These are phyloP conservation scores for Przewalskia tangutica DNA, from an alignment of 257 asterid genomes.

Conservation along the genomic window DNA sequence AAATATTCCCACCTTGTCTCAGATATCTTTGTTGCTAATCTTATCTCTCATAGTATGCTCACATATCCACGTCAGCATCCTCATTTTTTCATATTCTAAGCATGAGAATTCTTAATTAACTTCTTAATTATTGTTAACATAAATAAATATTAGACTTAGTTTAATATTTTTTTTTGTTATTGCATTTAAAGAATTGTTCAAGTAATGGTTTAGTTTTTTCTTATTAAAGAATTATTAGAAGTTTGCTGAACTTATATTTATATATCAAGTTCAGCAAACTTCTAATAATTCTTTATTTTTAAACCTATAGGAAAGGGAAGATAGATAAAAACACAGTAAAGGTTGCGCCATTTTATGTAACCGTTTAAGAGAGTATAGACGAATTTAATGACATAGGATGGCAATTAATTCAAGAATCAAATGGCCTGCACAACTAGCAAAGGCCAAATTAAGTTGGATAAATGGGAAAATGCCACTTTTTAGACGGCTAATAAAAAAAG, in stretches of 20 bases:
- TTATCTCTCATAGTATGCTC: too few species aligned
- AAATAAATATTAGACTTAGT: neutral
- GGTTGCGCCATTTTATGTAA: neutral
- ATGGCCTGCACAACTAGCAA: neutral
- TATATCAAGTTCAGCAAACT: too few species aligned
- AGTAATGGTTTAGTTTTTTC: neutral
- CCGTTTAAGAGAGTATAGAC: neutral
- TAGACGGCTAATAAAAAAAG: neutral
- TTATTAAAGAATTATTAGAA: neutral
- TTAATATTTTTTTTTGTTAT: neutral
- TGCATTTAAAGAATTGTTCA: neutral
- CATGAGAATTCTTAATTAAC: too few species aligned
- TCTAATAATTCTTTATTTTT: too few species aligned
- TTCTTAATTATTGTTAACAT: neutral
- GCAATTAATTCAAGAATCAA: neutral
- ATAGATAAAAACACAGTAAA: neutral
- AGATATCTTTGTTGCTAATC: too few species aligned
- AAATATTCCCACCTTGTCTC: too few species aligned
- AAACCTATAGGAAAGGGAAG: too few species aligned
- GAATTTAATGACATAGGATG: neutral
- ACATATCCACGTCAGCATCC: too few species aligned
- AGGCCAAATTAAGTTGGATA: neutral
- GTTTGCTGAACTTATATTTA: neutral
- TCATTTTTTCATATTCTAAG: too few species aligned
- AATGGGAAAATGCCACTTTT: neutral